Evolutionary conservation across 1,284 basidiomycete species (phyloP), one percentile per base, ranked within the genome.

Genomic region (Trichosporon sp.): DNA sequence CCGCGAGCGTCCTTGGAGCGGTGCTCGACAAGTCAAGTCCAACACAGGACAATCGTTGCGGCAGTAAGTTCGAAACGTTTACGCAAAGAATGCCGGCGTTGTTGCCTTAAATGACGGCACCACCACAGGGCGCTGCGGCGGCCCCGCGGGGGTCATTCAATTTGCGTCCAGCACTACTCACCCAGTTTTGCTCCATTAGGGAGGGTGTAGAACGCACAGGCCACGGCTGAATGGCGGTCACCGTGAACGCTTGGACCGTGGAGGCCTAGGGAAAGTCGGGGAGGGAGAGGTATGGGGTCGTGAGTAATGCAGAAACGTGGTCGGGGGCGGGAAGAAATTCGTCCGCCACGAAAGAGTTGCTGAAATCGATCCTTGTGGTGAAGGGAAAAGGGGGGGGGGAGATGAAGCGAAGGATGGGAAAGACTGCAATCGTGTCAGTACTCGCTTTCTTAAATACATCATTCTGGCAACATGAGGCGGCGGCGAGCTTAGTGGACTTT

Each of bases 151-250:
- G 68, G 16, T 21, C 16, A 7, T n/a, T 16, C 4, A 16, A 46
- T 5, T 12, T 43, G 40, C 26, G 10, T 19, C 26, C 26, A 63
- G 26, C 40, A 35, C 5, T 5, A 75, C 76, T 74, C 51, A 78
- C 76, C 76, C 76, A 78, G 68, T 73, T 76, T 56, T 72, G 74
- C 73, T 78, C 76, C 76, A 78, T 78, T 63, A 61, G 68, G 65
- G 63, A 54, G 31, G 63, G 63, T 61, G 40, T 66, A 16, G 70
- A 59, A 61, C 70, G 51, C 31, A 66, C 59, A 37, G 59, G 59
- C 59, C 59, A 63, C 59, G 59, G 59, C 59, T 63, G 59, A 63
- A 63, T 68, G 61, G 73, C 68, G 14, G 73, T 67, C 69, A 74
- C 61, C 68, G 32, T 74, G 73, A 71, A 71, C 71, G 68, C 37